A percentile compares a stretch with the other conserved stretches of the same genome.
Conservation (phyloP, 2,329 filamentous ascomycete genomes). For the Dactylellina drechsleri region DNA sequence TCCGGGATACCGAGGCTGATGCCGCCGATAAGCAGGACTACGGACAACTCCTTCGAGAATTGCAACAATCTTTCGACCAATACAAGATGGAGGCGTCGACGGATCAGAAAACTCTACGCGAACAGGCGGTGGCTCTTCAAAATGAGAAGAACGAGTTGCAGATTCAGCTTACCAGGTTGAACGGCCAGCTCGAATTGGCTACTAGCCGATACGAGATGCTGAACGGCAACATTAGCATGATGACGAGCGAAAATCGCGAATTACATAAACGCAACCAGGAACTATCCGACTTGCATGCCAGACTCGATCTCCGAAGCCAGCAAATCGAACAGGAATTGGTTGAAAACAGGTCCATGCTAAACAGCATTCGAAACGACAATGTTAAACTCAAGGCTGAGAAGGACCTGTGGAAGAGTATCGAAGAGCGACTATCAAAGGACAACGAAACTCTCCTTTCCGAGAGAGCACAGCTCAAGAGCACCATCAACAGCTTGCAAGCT, state of each 20-base stretch:
- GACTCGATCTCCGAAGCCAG: slow-evolving; percentile 88
- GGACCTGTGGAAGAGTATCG: slow-evolving; percentile 91
- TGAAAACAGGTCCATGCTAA: slow-evolving; percentile 80
- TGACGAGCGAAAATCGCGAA: slow-evolving; percentile 85
- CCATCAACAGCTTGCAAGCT: slow-evolving; percentile 85
- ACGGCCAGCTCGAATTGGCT: slow-evolving; percentile 82
- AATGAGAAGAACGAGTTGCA: slow-evolving; percentile 84
- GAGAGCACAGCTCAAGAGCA: slow-evolving; percentile 80
- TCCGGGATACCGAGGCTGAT: slow-evolving; percentile 60
- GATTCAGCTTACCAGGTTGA: slow-evolving; percentile 80
- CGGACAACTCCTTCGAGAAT: slow-evolving; percentile 80
- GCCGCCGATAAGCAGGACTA: slow-evolving; percentile 67
- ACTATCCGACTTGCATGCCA: slow-evolving; percentile 83
- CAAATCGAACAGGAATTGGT: slow-evolving; percentile 93
- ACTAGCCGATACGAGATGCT: slow-evolving; percentile 88
- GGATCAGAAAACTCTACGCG: slow-evolving; percentile 82
- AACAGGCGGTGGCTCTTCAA: slow-evolving; percentile 83
- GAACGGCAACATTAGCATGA: slow-evolving; percentile 83
- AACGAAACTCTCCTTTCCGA: slow-evolving; percentile 87
- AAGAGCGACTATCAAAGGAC: slow-evolving; percentile 85
- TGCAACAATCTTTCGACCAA: slow-evolving; percentile 88
- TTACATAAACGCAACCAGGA: slow-evolving; percentile 82
- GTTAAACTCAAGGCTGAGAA: slow-evolving; percentile 95
- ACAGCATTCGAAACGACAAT: slow-evolving; percentile 89
- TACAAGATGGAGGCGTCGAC: slow-evolving; percentile 86